Base-by-base conservation (phyloP, 2,329 filamentous ascomycete genomes). In the Pseudogymnoascus verrucosus region DNA sequence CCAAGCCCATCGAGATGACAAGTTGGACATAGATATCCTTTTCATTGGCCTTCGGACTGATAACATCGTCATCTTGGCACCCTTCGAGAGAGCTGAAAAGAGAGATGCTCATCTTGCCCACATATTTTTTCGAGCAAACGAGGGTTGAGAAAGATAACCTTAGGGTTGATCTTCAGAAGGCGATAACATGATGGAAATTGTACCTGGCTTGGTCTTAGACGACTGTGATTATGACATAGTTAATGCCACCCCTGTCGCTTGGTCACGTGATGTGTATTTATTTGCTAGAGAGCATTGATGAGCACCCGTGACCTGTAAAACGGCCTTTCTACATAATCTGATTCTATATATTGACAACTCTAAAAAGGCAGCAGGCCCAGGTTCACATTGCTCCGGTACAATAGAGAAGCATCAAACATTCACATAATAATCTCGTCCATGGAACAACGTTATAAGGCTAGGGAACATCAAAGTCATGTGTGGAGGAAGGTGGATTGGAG, bases 1-100 rank as follows among this genome's bases (percentile, higher is more conserved):
- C 91, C 37, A 96, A 79, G 4, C 82, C 77, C 44, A 90, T 73
- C 6, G 91, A 93, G 69, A 96, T 80, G 65, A 86, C 82, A 61
- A 92, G 82, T 77, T 96, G 91, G 63, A 88, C 84, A 31, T 68
- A 68, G 42, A 70, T 70, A 62, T 73, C 65, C 16, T 65, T 68
- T 62, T 71, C 67, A 21, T 36, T 64, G 31, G 65, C 64, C 16
- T 69, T 69, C 5, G 44, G 61, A 19, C 16, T 62, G 28, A 47
- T 54, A 14, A 62, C 40, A 62, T 62, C 61, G 16, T 62, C 60
- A 19, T 8, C 37, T 36, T 62, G 19, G 28, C 61, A 62, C 40
- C 12, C 61, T 14, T 36, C 6, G 59, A 61, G 34, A n/a, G 51
- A 57, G 51, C 51, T 57, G 51, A 57, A 57, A 5, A 57, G 26